phyloP scores from a whole-genome alignment of 164 flowering plant genomes.

The Umbilicus rupestris region DNA sequence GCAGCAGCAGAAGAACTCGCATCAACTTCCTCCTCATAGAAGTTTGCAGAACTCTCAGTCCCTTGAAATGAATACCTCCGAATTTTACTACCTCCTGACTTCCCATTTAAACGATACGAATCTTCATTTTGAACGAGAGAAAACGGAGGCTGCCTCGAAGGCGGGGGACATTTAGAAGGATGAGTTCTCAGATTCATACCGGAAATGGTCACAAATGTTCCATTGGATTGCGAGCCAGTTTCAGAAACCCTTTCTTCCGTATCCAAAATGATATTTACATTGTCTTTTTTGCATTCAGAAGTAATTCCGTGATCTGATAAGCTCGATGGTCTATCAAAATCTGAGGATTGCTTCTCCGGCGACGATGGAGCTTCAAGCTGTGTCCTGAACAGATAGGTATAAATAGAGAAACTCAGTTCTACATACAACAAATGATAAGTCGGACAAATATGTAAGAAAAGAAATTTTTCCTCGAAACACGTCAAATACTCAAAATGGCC shows the following conservation, averaged over 20 bases:
- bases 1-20: background rate
- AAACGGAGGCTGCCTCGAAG: background rate
- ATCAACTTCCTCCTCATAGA: slow-evolving; percentile 3
- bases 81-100: background rate
- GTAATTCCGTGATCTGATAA: background rate
- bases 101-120: background rate
- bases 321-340: background rate
- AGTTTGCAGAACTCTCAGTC: background rate
- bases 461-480: no score
- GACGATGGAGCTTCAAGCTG: background rate
- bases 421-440: no score
- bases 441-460: no score
- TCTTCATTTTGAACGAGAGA: background rate
- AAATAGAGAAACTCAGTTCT: no score
- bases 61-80: slow-evolving; percentile 3
- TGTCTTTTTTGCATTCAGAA: no score
- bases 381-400: background rate
- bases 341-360: background rate
- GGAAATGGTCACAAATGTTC: background rate
- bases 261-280: background rate
- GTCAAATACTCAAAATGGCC: no score
- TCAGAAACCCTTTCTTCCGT: background rate
- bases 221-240: background rate
- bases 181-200: background rate
- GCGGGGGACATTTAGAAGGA: background rate